Evolutionary conservation across 805 yeast species (phyloP).

Genomic region (Kluyveromyces aestuarii): DNA sequence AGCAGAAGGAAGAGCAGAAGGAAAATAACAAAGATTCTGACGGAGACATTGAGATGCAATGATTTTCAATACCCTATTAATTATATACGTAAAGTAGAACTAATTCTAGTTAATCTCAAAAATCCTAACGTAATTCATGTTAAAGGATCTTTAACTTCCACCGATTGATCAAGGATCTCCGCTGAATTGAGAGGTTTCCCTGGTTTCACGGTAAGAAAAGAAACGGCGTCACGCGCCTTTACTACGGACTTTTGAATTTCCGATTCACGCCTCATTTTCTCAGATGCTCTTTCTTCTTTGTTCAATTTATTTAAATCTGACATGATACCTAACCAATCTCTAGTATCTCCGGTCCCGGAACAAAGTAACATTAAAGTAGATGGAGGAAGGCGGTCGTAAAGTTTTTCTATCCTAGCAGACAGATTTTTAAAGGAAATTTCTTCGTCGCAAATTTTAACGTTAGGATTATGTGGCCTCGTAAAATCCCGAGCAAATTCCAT

Average conservation of each 20-base stretch:
- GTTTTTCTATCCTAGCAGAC: constrained; percentile 35
- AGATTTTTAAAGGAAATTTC: constrained; percentile 23
- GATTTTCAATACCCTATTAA: background rate
- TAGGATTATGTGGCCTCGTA: constrained; percentile 21
- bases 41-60: constrained; percentile 11
- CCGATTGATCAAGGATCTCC: no score
- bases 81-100: background rate
- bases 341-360: constrained; percentile 56
- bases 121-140: no score
- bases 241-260: constrained; percentile 39
- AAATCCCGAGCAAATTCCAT: constrained; percentile 37
- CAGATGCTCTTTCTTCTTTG: constrained; percentile 31
- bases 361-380: constrained; percentile 52
- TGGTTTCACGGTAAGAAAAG: constrained; percentile 43
- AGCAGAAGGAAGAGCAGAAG: constrained; percentile 14
- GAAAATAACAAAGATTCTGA: constrained; percentile 15
- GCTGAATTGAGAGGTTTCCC: background rate
- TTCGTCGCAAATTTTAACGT: constrained; percentile 4
- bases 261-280: constrained; percentile 36
- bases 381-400: constrained; percentile 47
- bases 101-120: background rate
- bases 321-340: constrained; percentile 33
- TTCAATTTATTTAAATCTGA: constrained; percentile 35
- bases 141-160: no score
- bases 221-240: constrained; percentile 51